Evolutionary conservation across 345 rosid species (phyloP).

Genomic region (Hibiscus syriacus): DNA sequence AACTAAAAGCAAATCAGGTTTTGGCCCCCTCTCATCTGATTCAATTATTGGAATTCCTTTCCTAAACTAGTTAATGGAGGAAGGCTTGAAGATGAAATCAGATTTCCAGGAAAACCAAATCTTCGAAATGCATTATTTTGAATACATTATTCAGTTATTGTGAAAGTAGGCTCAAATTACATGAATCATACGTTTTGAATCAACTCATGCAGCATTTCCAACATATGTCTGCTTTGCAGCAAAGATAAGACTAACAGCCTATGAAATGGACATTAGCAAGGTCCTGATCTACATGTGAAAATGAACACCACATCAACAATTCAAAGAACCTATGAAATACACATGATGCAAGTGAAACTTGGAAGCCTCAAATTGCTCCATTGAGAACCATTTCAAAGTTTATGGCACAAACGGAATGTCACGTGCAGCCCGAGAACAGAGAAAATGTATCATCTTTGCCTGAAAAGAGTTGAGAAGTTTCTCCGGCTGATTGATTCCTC

Average conservation of each 20-base stretch:
- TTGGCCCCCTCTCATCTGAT: not conserved
- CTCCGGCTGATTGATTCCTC: constrained; percentile 32
- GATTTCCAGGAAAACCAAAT: too few relatives aligned
- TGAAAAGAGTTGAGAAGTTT: constrained; percentile 15
- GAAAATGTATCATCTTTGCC: constrained; percentile 14
- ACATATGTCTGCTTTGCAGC: too few relatives aligned
- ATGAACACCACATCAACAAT: constrained; percentile 17
- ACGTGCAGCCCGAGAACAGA: constrained; percentile 8
- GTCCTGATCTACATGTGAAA: constrained; percentile 21
- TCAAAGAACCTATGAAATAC: constrained; percentile 10
- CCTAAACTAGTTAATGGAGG: not conserved
- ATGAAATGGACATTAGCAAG: constrained; percentile 23
- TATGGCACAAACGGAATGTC: constrained; percentile 5
- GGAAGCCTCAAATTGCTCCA: constrained; percentile 16
- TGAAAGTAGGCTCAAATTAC: not conserved
- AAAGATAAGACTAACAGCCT: constrained; percentile 10
- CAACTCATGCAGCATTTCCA: not conserved
- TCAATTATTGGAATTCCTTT: not conserved
- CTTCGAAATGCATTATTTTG: not conserved
- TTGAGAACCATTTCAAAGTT: constrained; percentile 4
- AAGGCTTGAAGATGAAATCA: not conserved
- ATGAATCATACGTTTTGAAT: too few relatives aligned
- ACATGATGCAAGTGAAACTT: constrained; percentile 12
- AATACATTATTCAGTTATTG: not conserved
- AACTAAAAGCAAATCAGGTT: not conserved